phyloP scores from a whole-genome alignment of 192 early-diverging fungal species.

The Dissophora ornata region DNA sequence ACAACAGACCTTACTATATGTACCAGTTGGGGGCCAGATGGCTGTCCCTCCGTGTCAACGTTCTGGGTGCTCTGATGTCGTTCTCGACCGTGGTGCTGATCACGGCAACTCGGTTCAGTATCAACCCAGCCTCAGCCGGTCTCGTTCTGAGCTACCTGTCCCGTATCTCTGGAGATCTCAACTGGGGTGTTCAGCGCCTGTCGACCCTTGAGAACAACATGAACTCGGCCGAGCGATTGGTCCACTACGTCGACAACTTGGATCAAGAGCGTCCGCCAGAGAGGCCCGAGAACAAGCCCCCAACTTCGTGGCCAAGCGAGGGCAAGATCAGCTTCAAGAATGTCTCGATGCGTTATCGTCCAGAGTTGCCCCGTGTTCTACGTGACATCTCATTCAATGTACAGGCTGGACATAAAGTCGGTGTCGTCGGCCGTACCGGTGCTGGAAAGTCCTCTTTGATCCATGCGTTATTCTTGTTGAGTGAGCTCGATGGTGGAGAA shows the following conservation, averaged over 20 bases:
- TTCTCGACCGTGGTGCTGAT: slow-evolving; percentile 82
- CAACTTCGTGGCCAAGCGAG: slow-evolving; percentile 69
- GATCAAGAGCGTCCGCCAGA: slow-evolving; percentile 31
- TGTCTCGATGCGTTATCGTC: slow-evolving; percentile 81
- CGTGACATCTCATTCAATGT: slow-evolving; percentile 78
- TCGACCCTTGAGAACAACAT: slow-evolving; percentile 66
- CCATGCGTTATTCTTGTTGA: slow-evolving; percentile 81
- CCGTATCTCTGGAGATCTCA: slow-evolving; percentile 77
- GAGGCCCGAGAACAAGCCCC: slow-evolving; percentile 27
- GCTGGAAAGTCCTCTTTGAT: slow-evolving; percentile 87
- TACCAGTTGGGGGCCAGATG: slow-evolving; percentile 75
- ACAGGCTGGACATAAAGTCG: slow-evolving; percentile 79
- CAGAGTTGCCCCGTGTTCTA: slow-evolving; percentile 78
- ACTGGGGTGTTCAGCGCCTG: slow-evolving; percentile 71
- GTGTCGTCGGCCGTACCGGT: slow-evolving; percentile 92
- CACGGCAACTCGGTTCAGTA: slow-evolving; percentile 70
- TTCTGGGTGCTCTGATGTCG: slow-evolving; percentile 73
- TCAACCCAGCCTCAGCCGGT: slow-evolving; percentile 79
- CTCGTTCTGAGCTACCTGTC: slow-evolving; percentile 76
- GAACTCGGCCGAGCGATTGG: slow-evolving; percentile 50
- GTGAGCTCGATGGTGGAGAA: slow-evolving; percentile 72
- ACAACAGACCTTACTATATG: slow-evolving; percentile 84
- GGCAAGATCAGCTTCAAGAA: slow-evolving; percentile 79
- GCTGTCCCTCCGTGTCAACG: slow-evolving; percentile 82
- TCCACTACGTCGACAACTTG: slow-evolving; percentile 43